Conservation (phyloP, 495 filamentous ascomycete species). For the Aspergillus nanangensis region DNA sequence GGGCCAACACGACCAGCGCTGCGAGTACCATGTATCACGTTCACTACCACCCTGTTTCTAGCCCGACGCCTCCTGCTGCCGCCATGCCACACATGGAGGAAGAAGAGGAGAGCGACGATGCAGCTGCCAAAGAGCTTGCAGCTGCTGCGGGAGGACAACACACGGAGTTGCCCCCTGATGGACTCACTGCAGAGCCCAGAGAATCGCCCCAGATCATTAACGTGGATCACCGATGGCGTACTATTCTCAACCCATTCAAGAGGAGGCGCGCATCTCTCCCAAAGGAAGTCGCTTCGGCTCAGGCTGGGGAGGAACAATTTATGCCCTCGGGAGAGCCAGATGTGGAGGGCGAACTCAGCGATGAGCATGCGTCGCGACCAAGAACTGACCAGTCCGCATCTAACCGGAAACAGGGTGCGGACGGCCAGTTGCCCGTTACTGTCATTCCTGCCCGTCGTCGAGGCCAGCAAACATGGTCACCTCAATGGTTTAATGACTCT, state of each 20-base stretch:
- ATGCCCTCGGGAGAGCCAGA: slow-evolving; percentile 8
- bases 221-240: slow-evolving; percentile 42
- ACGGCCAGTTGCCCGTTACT: slow-evolving; percentile 52
- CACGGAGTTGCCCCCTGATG: slow-evolving; percentile 7
- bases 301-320: slow-evolving; percentile 35
- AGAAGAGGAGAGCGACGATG: slow-evolving; percentile 25
- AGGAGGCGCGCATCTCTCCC: slow-evolving; percentile 49
- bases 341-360: slow-evolving; percentile 14
- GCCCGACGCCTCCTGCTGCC: slow-evolving; percentile 56
- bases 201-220: slow-evolving; percentile 33
- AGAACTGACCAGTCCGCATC: slow-evolving; percentile 29
- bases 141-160: slow-evolving; percentile 10
- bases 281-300: slow-evolving; percentile 48
- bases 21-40: slow-evolving; percentile 83
- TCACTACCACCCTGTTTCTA: slow-evolving; percentile 71
- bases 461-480: slow-evolving; percentile 41
- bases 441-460: slow-evolving; percentile 65
- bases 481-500: slow-evolving; percentile 22
- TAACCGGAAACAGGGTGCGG: slow-evolving; percentile 21
- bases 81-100: slow-evolving; percentile 37
- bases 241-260: slow-evolving; percentile 50
- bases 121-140: slow-evolving; percentile 24
- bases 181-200: slow-evolving; percentile 10
- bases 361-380: slow-evolving; percentile 14
- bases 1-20: slow-evolving; percentile 71